phyloP scores from a whole-genome alignment of 192 early-diverging fungal genomes.

The Phycomyces nitens region DNA sequence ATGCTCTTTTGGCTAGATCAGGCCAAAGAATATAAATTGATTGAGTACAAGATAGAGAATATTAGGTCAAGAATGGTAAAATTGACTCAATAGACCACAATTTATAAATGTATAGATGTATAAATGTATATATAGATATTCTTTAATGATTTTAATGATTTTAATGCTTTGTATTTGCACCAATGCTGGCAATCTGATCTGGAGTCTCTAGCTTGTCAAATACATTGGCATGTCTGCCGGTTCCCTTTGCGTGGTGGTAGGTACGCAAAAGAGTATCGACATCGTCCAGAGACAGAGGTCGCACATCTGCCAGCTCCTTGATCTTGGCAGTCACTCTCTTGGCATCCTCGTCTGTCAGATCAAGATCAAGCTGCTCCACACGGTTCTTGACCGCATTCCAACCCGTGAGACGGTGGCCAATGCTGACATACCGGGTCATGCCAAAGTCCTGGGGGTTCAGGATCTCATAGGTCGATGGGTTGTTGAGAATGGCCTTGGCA shows the following conservation, averaged over 20 bases:
- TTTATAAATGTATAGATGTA: too few relatives aligned
- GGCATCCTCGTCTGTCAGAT: slow-evolving; percentile 81
- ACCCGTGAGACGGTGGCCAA: slow-evolving; percentile 94
- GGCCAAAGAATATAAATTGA: too few relatives aligned
- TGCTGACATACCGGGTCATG: slow-evolving; percentile 96
- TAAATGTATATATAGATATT: background rate
- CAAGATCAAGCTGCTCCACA: slow-evolving; percentile 85
- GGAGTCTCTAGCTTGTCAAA: slow-evolving; percentile 48
- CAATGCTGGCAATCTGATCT: slow-evolving; percentile 42
- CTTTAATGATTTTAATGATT: background rate
- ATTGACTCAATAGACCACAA: too few relatives aligned
- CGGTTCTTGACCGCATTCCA: slow-evolving; percentile 99
- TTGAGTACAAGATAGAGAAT: too few relatives aligned
- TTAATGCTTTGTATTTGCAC: background rate
- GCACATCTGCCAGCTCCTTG: slow-evolving; percentile 92
- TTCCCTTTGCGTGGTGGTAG: slow-evolving; percentile 68
- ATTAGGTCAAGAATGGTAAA: too few relatives aligned
- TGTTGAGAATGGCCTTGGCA: slow-evolving; percentile 99
- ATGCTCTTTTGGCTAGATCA: too few relatives aligned
- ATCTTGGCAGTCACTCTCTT: slow-evolving; percentile 93
- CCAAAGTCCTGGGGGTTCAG: slow-evolving; percentile 98
- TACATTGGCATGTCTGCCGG: slow-evolving; percentile 47
- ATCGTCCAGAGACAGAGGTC: slow-evolving; percentile 88
- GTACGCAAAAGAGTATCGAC: slow-evolving; percentile 81
- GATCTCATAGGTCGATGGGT: slow-evolving; percentile 98